Evolutionary conservation across 2,329 filamentous ascomycete species (phyloP).

Genomic region (Apiospora hydei): DNA sequence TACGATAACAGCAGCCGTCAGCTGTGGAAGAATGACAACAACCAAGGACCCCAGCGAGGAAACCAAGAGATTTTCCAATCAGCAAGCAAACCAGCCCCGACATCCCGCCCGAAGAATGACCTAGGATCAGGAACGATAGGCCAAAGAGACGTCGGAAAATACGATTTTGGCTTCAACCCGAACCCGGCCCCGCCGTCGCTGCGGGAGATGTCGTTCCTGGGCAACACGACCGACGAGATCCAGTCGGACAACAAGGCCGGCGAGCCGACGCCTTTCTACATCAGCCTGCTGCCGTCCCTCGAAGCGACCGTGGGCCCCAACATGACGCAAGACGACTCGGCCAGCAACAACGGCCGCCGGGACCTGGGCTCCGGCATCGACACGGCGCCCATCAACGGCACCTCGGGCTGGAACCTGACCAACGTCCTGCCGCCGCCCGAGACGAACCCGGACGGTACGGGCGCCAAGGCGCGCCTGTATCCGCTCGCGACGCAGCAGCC

Average conservation of each 20-base stretch:
- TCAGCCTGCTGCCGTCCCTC: conserved; percentile 58
- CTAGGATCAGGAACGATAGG: not conserved
- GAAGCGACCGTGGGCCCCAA: conserved; percentile 40
- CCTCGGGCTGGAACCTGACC: conserved; percentile 52
- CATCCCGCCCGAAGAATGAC: not conserved
- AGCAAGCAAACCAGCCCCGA: conserved; percentile 2
- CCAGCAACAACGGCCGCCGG: conserved; percentile 38
- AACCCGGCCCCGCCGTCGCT: conserved; percentile 65
- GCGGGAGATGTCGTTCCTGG: conserved; percentile 80
- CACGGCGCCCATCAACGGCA: conserved; percentile 26
- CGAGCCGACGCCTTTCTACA: conserved; percentile 88
- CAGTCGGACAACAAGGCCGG: conserved; percentile 73
- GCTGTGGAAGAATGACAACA: conserved; percentile 54
- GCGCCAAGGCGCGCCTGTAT: conserved; percentile 74
- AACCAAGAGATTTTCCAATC: not conserved
- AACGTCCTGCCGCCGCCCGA: conserved; percentile 69
- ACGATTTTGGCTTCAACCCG: conserved; percentile 51
- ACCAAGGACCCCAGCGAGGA: conserved; percentile 29
- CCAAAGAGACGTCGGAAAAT: conserved; percentile 27
- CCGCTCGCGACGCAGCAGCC: conserved; percentile 78
- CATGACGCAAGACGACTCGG: conserved; percentile 31
- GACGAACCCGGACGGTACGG: conserved; percentile 72
- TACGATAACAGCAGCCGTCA: conserved; percentile 67
- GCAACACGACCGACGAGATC: conserved; percentile 83
- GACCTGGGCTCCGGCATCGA: conserved; percentile 38